A percentile compares a stretch with the other conserved stretches of the same genome.
Evolutionary conservation across 2,329 filamentous ascomycete species (phyloP).

Genomic region (Pseudocercospora ulei): DNA sequence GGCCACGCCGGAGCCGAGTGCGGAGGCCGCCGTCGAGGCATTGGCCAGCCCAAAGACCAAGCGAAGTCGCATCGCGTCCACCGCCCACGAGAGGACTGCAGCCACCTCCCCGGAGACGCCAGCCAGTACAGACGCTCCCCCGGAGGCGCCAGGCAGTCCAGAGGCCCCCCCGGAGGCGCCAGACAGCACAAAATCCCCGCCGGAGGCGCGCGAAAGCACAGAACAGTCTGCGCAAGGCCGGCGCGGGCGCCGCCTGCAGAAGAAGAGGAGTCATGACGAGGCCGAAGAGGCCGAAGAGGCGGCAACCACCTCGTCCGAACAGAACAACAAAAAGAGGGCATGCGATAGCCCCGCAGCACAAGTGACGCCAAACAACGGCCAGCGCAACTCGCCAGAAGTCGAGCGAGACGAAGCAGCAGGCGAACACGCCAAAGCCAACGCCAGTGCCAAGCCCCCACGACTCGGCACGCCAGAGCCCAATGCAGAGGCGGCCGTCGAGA

Average conservation of each 20-base stretch:
- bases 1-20: slow-evolving; percentile 18
- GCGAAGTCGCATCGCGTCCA: slow-evolving; percentile 34
- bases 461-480: slow-evolving; percentile 22
- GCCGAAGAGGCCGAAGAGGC: slow-evolving; percentile 35
- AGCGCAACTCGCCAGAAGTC: slow-evolving; percentile 32
- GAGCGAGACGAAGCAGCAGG: slow-evolving; percentile 28
- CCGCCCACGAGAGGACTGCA: too few species aligned
- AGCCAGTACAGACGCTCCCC: too few species aligned
- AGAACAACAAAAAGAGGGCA: slow-evolving; percentile 42
- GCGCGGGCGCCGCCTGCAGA: slow-evolving; percentile 30
- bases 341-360: slow-evolving; percentile 38
- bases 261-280: slow-evolving; percentile 43
- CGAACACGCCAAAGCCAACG: slow-evolving; percentile 25
- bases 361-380: slow-evolving; percentile 29
- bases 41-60: slow-evolving; percentile 43
- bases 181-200: too few species aligned
- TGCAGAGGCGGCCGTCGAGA: slow-evolving; percentile 19
- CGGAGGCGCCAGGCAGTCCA: too few species aligned
- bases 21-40: slow-evolving; percentile 17
- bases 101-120: too few species aligned
- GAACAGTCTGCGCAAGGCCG: too few species aligned
- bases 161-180: too few species aligned
- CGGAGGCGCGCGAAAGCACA: too few species aligned
- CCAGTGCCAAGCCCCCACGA: slow-evolving; percentile 19
- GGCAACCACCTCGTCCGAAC: slow-evolving; percentile 33